phyloP scores from a whole-genome alignment of 1,284 basidiomycete species.

The Leccinum pachyderme region DNA sequence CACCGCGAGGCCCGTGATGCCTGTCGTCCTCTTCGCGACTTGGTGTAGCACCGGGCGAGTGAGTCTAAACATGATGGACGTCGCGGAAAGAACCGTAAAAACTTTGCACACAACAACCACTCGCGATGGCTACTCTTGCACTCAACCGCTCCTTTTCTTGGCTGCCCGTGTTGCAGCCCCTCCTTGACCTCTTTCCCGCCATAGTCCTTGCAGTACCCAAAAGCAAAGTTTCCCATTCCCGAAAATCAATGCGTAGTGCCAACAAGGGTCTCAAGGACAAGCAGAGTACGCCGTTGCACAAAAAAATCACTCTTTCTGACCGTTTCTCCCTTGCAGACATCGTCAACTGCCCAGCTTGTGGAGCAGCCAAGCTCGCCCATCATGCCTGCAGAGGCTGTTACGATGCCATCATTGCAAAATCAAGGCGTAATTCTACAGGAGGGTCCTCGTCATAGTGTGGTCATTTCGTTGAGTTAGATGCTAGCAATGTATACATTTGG shows the following conservation, averaged over 20 bases:
- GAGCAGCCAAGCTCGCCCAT: constrained; percentile 84
- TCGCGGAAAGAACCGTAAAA: constrained; percentile 5
- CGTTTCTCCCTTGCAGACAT: constrained; percentile 60
- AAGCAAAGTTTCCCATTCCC: constrained; percentile 90
- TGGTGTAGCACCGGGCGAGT: constrained; percentile 71
- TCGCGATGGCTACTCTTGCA: constrained; percentile 42
- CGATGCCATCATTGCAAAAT: constrained; percentile 68
- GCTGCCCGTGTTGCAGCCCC: constrained; percentile 53
- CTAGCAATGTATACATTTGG: background rate
- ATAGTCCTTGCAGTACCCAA: constrained; percentile 93
- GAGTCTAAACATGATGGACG: constrained; percentile 68
- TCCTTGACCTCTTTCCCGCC: constrained; percentile 83
- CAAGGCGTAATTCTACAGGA: constrained; percentile 42
- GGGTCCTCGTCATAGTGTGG: constrained; percentile 6
- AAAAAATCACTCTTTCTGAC: constrained; percentile 4
- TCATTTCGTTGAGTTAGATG: background rate
- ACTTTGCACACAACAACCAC: background rate
- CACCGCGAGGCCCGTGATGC: constrained; percentile 71
- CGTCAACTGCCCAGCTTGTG: constrained; percentile 91
- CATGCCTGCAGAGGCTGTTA: constrained; percentile 88
- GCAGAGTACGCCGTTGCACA: constrained; percentile 64
- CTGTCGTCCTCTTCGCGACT: constrained; percentile 72
- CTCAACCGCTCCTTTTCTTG: constrained; percentile 33
- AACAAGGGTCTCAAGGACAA: constrained; percentile 97
- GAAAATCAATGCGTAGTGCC: constrained; percentile 92